A percentile compares a stretch with the other conserved stretches of the same genome.
phyloP scores from a whole-genome alignment of 805 yeast genomes.

The Kazachstania africana region DNA sequence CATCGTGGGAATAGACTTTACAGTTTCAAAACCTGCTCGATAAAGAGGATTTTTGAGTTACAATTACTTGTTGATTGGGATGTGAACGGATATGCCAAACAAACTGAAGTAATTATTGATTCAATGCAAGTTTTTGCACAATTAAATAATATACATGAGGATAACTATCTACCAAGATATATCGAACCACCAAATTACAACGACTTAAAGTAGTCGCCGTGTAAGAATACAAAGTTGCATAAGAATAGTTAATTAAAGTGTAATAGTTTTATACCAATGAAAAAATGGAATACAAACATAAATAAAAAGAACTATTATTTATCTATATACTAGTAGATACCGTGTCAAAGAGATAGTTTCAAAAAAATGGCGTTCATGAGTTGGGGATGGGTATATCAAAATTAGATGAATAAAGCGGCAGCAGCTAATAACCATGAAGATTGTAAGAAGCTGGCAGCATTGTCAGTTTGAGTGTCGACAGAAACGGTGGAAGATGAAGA shows the following conservation, averaged over 20 bases:
- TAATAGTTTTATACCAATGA: no score
- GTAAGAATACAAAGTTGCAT: no score
- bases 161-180: conserved; percentile 16
- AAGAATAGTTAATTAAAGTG: no score
- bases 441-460: conserved; percentile 18
- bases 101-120: conserved; percentile 16
- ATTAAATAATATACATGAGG: conserved; percentile 2
- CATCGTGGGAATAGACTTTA: conserved; percentile 25
- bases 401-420: conserved; percentile 14
- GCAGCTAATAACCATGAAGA: conserved; percentile 16
- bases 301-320: no score
- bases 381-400: no score
- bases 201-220: no score
- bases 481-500: conserved; percentile 25
- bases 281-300: no score
- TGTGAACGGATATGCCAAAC: conserved; percentile 10
- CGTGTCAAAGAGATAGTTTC: no score
- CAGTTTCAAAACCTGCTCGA: conserved; percentile 22
- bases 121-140: conserved; percentile 17
- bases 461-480: conserved; percentile 29
- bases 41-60: conserved; percentile 18
- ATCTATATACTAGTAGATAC: no score
- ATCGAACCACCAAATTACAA: conserved; percentile 20
- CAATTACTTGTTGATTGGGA: conserved; percentile 21
- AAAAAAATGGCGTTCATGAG: no score